Conservation (phyloP, 805 yeast genomes). For the Lipomyces sp. region DNA sequence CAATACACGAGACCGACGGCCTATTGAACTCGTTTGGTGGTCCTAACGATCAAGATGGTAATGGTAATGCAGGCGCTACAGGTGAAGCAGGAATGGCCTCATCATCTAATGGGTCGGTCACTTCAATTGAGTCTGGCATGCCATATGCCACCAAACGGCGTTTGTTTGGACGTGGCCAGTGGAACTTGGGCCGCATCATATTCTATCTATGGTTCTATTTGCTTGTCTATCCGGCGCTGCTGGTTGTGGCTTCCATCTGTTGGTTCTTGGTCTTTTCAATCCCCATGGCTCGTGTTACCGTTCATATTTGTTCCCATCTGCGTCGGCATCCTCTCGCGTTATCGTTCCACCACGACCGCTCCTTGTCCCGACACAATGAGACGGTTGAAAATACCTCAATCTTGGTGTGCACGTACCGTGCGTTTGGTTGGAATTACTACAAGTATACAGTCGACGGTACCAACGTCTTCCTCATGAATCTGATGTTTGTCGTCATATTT, state of each 20-base stretch:
- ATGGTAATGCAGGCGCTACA: not conserved
- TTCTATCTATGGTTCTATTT: constrained; percentile 75
- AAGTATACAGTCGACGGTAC: constrained; percentile 97
- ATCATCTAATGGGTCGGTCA: constrained; percentile 10
- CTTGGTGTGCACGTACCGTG: constrained; percentile 86
- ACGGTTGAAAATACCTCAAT: constrained; percentile 53
- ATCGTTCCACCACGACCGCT: constrained; percentile 54
- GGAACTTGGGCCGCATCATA: constrained; percentile 82
- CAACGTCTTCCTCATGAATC: constrained; percentile 85
- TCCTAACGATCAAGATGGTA: constrained; percentile 26
- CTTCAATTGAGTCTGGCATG: constrained; percentile 28
- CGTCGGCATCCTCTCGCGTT: constrained; percentile 90
- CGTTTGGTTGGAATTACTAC: constrained; percentile 90
- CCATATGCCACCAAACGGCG: constrained; percentile 47
- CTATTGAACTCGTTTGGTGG: constrained; percentile 30
- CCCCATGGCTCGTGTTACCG: constrained; percentile 86
- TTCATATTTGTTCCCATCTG: constrained; percentile 71
- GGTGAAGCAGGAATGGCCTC: not conserved
- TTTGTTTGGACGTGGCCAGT: constrained; percentile 87
- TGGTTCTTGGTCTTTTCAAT: constrained; percentile 89
- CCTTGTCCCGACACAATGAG: constrained; percentile 45
- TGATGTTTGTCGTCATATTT: constrained; percentile 76
- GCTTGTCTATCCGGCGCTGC: constrained; percentile 68
- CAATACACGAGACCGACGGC: constrained; percentile 30
- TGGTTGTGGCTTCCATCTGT: constrained; percentile 59